Evolutionary conservation across 192 early-diverging fungal species (phyloP), one percentile per base, ranked within the genome.

Genomic region (Spizellomyces punctatus): DNA sequence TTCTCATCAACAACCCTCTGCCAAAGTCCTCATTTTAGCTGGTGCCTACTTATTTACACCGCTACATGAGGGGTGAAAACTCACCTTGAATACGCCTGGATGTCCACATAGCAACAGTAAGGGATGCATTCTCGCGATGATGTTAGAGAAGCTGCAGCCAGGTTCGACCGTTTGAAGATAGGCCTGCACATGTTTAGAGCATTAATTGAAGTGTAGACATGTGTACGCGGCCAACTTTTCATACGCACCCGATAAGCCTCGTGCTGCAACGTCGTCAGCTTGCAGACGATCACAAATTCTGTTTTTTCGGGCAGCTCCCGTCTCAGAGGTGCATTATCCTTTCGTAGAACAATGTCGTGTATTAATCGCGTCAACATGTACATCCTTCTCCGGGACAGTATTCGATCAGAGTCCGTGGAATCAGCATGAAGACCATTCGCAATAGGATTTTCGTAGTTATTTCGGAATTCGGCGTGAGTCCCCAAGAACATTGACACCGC

Each of bases 261-360:
- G 22, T 70, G 64, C 66, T 96, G 93, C 52, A 86, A 27, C 0
- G 48, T 50, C 8, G 86, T 85, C 36, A 93, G 76, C 64, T 78
- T 81, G 60, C 88, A 89, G n/a, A 78, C 75, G 10, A 96, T 85
- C 6, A 89, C 70, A 67, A 83, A 91, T 64, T 96, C 94, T 22
- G 71, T 77, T 67, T 94, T 96, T 52, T 78, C 76, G 12, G 89
- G 89, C 9, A 96, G 75, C 41, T 90, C 84, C 3, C 72, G 62
- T 10, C 77, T 73, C 57, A 76, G 46, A 16, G 60, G 10, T 17
- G 21, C 5, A n/a, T 48, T 50, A 46, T 64, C 66, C 46, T 16
- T 60, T 48, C 74, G 56, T 43, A 48, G 47, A 12, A 75, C 67
- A 19, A 75, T 60, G n/a, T 66, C 67, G n/a, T 59, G 43, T 10